These are phyloP conservation scores for Neoboletus magnificus DNA, from an alignment of 768 basidiomycete species.

Conservation along the genomic window DNA sequence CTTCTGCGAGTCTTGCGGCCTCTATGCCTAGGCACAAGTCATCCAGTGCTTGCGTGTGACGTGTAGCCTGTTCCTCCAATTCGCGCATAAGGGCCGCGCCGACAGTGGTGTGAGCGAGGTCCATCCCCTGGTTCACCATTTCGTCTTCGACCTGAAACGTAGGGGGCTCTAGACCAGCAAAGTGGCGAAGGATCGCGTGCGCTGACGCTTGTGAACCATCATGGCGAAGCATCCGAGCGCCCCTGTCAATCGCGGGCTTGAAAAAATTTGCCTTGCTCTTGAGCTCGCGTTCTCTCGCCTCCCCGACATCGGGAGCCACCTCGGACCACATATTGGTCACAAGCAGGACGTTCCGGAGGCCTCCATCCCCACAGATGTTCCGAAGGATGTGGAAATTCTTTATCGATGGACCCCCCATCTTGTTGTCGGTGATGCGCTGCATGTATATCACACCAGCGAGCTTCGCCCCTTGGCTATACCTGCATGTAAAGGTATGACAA, in stretches of 20 bases:
- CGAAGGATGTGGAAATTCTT: constrained; percentile 49
- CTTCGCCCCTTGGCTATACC: constrained; percentile 25
- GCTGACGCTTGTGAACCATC: constrained; percentile 42
- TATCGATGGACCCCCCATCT: constrained; percentile 49
- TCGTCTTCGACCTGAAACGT: constrained; percentile 54
- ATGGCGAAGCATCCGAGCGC: constrained; percentile 44
- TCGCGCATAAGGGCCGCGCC: constrained; percentile 51
- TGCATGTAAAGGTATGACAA: constrained; percentile 2
- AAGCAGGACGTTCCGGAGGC: constrained; percentile 47
- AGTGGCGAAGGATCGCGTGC: constrained; percentile 40
- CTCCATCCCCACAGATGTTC: constrained; percentile 47
- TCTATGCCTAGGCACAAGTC: constrained; percentile 45
- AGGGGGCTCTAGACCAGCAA: constrained; percentile 38
- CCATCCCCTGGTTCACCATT: constrained; percentile 46
- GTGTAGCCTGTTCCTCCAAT: constrained; percentile 41
- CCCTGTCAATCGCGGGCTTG: constrained; percentile 46
- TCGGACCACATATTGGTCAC: constrained; percentile 54
- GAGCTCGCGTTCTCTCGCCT: constrained; percentile 46
- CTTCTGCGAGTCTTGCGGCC: constrained; percentile 40
- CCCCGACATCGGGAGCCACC: constrained; percentile 34
- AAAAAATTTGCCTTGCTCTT: constrained; percentile 42
- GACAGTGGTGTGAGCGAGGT: constrained; percentile 49
- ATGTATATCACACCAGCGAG: constrained; percentile 48
- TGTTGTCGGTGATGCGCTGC: constrained; percentile 48
- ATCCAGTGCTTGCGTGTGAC: constrained; percentile 44